Conservation (phyloP, 2,329 filamentous ascomycete species). For the Proliferodiscus dingleyae region DNA sequence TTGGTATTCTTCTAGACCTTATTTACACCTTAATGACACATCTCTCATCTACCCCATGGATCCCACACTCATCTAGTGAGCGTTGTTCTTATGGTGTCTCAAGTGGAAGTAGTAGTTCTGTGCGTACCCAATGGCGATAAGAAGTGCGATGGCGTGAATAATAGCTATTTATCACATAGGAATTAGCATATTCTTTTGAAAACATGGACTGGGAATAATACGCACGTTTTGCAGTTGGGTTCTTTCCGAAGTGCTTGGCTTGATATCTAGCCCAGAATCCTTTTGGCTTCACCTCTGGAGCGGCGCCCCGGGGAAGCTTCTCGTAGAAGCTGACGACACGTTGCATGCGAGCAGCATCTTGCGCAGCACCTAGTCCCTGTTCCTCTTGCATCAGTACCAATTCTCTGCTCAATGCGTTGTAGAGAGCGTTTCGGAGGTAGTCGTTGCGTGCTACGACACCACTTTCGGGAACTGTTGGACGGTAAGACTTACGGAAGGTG, state of each 20-base stretch:
- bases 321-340: constrained; percentile 98
- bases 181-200: constrained; percentile 24
- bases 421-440: not conserved
- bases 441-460: not conserved
- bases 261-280: constrained; percentile 88
- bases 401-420: not conserved
- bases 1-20: constrained; percentile 24
- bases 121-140: constrained; percentile 82
- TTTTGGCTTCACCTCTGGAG: constrained; percentile 75
- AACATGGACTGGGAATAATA: constrained; percentile 24
- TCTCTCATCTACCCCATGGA: not conserved
- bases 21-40: constrained; percentile 30
- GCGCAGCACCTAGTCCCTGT: constrained; percentile 89
- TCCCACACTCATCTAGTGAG: constrained; percentile 61
- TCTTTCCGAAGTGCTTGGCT: constrained; percentile 91
- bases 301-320: constrained; percentile 89
- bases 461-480: not conserved
- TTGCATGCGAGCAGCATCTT: constrained; percentile 96
- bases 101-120: constrained; percentile 99
- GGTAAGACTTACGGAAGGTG: constrained; percentile 31
- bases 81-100: constrained; percentile 99
- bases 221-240: constrained; percentile 83
- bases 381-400: constrained; percentile 34
- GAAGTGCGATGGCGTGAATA: constrained; percentile 74
- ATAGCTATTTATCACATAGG: constrained; percentile 56